phyloP scores from a whole-genome alignment of 106 monocot genomes.

The Dendrobium chrysotoxum region DNA sequence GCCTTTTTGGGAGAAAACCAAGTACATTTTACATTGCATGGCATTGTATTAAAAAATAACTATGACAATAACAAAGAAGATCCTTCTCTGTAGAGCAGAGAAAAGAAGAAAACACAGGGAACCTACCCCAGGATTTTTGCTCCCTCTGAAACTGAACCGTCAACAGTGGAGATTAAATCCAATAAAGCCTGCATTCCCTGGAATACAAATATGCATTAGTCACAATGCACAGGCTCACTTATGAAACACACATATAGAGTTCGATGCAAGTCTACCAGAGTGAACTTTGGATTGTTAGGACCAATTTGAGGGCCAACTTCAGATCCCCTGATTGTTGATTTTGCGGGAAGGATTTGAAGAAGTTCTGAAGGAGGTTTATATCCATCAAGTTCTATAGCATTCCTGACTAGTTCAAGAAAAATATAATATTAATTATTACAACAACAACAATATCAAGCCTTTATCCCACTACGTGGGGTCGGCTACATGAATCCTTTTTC shows the following conservation, averaged over 20 bases:
- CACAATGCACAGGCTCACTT: background rate
- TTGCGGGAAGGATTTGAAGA: slow-evolving; percentile 84
- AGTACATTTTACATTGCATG: background rate
- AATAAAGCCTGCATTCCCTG: slow-evolving; percentile 97
- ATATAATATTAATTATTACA: background rate
- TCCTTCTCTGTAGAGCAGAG: background rate
- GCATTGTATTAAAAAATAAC: background rate
- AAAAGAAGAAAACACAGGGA: slow-evolving; percentile 2
- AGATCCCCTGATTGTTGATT: slow-evolving; percentile 73
- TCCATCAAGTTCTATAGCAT: slow-evolving; percentile 51
- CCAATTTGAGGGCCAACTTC: slow-evolving; percentile 85
- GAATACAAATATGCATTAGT: background rate
- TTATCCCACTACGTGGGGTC: no score
- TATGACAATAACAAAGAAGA: background rate
- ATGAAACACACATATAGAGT: background rate
- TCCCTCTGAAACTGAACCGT: slow-evolving; percentile 87
- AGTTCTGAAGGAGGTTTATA: slow-evolving; percentile 75
- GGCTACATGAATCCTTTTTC: no score
- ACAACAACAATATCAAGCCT: no score
- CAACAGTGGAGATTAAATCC: slow-evolving; percentile 80
- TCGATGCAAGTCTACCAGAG: slow-evolving; percentile 34
- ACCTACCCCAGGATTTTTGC: slow-evolving; percentile 81
- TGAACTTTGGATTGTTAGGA: slow-evolving; percentile 86
- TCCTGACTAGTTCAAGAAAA: slow-evolving; percentile 65
- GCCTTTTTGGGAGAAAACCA: background rate